A percentile compares a stretch with the other conserved stretches of the same genome.
These are phyloP conservation scores for Starmerella apis DNA, from an alignment of 805 yeast genomes.

Conservation along the genomic window DNA sequence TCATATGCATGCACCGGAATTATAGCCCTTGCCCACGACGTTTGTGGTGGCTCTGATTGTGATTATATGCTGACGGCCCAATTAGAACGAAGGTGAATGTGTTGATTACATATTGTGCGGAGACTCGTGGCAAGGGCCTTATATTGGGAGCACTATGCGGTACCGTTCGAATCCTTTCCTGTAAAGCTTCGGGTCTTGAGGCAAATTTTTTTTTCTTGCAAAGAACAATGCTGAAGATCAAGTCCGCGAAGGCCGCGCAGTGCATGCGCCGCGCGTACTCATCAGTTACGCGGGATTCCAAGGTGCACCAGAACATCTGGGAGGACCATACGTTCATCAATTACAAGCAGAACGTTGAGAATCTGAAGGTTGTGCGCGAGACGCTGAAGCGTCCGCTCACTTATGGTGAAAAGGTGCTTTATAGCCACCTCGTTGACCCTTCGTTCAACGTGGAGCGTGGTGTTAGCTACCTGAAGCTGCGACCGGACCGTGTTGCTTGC, in stretches of 20 bases:
- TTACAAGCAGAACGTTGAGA: slow-evolving; percentile 84
- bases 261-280: slow-evolving; percentile 25
- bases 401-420: slow-evolving; percentile 87
- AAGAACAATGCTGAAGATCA: slow-evolving; percentile 18
- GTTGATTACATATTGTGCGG: slow-evolving; percentile 20
- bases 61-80: slow-evolving; percentile 9
- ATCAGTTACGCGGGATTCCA: slow-evolving; percentile 49
- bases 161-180: not conserved
- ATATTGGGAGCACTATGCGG: slow-evolving; percentile 16
- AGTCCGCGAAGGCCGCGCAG: slow-evolving; percentile 17
- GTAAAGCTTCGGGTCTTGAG: slow-evolving; percentile 5
- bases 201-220: slow-evolving; percentile 2
- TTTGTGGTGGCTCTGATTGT: not conserved
- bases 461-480: slow-evolving; percentile 77
- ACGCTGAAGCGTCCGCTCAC: slow-evolving; percentile 84
- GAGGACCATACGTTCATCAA: slow-evolving; percentile 67
- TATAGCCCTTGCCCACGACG: not conserved
- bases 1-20: not conserved
- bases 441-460: slow-evolving; percentile 81
- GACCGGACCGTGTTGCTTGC: slow-evolving; percentile 98
- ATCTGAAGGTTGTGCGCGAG: slow-evolving; percentile 70
- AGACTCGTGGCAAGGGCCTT: slow-evolving; percentile 6
- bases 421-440: slow-evolving; percentile 91
- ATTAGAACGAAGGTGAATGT: slow-evolving; percentile 10
- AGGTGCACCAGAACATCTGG: slow-evolving; percentile 60